phyloP scores from a whole-genome alignment of 306 rosid genomes.

The Corylus americana region DNA sequence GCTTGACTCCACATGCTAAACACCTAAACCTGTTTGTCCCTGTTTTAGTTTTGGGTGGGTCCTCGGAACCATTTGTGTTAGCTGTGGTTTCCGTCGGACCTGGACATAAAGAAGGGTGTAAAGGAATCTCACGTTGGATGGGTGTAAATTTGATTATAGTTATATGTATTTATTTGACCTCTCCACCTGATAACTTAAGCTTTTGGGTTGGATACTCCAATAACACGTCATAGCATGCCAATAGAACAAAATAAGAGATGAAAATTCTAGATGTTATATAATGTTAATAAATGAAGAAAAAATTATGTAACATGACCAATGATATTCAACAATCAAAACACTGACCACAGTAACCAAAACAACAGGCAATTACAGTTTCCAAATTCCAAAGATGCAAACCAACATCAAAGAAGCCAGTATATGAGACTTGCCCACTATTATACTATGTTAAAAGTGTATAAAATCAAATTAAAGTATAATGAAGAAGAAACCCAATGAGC shows the following conservation, averaged over 20 bases:
- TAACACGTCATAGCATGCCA: not conserved
- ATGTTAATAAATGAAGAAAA: not conserved
- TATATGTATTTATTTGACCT: not conserved
- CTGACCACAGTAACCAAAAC: not conserved
- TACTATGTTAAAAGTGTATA: not conserved
- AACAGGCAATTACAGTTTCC: not conserved
- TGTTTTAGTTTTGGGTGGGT: too few species aligned
- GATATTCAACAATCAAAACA: not conserved
- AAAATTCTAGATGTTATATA: not conserved
- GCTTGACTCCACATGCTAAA: not conserved
- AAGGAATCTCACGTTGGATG: too few species aligned
- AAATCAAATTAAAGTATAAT: constrained; percentile 1
- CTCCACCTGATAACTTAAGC: not conserved
- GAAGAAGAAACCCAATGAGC: constrained; percentile 22
- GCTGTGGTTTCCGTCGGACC: too few species aligned
- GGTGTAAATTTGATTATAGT: too few species aligned
- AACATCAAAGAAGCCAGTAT: not conserved
- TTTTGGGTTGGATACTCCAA: not conserved
- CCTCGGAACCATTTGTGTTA: too few species aligned
- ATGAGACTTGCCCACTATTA: not conserved
- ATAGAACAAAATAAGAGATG: not conserved
- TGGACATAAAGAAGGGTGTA: too few species aligned
- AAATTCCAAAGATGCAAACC: not conserved
- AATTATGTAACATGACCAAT: not conserved
- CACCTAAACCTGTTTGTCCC: too few species aligned